Base-by-base conservation (phyloP, 2,329 filamentous ascomycete species). In the Metarhizium anisopliae region DNA sequence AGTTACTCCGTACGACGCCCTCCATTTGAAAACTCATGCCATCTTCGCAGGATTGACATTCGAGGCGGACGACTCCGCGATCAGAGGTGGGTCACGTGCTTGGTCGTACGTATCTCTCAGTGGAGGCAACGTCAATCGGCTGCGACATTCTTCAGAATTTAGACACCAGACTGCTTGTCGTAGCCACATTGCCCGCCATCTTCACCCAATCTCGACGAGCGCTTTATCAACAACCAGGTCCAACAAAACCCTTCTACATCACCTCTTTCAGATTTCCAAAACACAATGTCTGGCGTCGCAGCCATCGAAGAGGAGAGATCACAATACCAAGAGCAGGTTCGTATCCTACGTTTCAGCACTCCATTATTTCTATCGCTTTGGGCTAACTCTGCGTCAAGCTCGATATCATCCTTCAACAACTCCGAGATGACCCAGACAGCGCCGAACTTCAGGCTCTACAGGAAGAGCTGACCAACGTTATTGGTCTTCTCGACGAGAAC, bases 391-490 rank as follows among this genome's bases (percentile, higher is more conserved):
- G 59, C 56, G 47, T 56, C 20, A 65, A 92, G 87, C 83, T 95
- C 68, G 89, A 92, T 66, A 85, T 89, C 42, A 85, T 96, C 58
- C 76, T 85, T 65, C 77, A 82, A 55, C 87, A 89, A 61, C 82
- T 95, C 56, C 85, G 87, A 70, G 85, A 88, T 70, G 89, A 94
- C 66, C 86, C 91, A 60, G 86, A 87, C 57, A 93, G 90, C 71
- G 77, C 77, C 65, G 90, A 93, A 72, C 84, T 95, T 66, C 80
- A 86, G 66, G 82, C 80, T 67, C 82, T 96, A 69, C 86, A 87
- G 73, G 77, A 82, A 69, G 90, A 95, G 78, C 83, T 96, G 74
- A 82, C 90, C 77, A 82, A 86, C 74, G 84, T 90, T 72, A 87
- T 97, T 72, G 79, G 81, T 69, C 81, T 91, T 63, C 83, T 90